Percentiles rank a stretch among this genome's conserved stretches.
Evolutionary conservation across 129 eudicot genomes (phyloP).

Genomic region (Silybum marianum): DNA sequence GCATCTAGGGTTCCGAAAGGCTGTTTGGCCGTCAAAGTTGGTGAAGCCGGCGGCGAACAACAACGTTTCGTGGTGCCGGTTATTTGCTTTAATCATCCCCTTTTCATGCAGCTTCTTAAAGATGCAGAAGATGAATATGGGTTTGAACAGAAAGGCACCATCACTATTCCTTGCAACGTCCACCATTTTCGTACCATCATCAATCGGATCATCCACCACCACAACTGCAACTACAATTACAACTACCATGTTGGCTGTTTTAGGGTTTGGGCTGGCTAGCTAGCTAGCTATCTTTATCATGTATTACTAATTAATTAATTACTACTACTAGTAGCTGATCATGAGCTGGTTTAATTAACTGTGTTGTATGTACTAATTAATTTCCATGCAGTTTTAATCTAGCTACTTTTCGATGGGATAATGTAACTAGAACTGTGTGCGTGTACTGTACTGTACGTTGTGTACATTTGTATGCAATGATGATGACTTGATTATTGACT

Average conservation of each 20-base stretch:
- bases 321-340: too few species aligned
- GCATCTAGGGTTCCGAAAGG: conserved; percentile 50
- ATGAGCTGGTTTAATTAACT: neutral
- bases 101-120: conserved; percentile 55
- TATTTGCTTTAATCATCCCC: conserved; percentile 51
- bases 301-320: too few species aligned
- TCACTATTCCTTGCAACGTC: conserved; percentile 61
- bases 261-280: conserved; percentile 42
- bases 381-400: neutral
- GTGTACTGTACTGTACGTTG: neutral
- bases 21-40: conserved; percentile 62
- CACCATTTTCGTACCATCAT: conserved; percentile 44
- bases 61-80: conserved; percentile 62
- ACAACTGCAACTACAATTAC: conserved; percentile 19
- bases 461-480: neutral
- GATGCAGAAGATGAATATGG: conserved; percentile 68
- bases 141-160: conserved; percentile 61
- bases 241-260: conserved; percentile 48
- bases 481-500: neutral
- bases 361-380: neutral
- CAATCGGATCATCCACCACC: conserved; percentile 38
- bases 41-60: conserved; percentile 45
- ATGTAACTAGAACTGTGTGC: neutral
- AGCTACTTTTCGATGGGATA: too few species aligned
- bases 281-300: neutral